Conservation (phyloP, 1,284 basidiomycete genomes). For the Omphalotus olearius region DNA sequence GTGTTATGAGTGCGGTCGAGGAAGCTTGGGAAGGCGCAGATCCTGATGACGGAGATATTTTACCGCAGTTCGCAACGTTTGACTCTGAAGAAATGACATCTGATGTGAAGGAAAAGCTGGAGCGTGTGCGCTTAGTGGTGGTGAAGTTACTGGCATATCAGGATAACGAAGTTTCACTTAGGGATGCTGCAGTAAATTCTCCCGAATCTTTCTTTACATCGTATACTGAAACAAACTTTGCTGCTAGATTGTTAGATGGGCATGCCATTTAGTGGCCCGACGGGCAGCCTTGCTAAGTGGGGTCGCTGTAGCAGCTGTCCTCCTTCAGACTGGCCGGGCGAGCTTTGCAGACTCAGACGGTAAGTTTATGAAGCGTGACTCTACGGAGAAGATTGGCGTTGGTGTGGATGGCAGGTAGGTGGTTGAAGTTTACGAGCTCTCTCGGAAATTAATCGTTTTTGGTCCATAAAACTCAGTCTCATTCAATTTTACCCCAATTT, state of each 20-base stretch:
- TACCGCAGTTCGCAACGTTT: conserved; percentile 31
- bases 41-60: conserved; percentile 16
- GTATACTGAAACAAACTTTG: not conserved
- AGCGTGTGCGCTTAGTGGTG: conserved; percentile 55
- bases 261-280: conserved; percentile 72
- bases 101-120: conserved; percentile 33
- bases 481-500: conserved; percentile 91
- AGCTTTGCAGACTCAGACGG: conserved; percentile 37
- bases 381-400: conserved; percentile 55
- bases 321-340: conserved; percentile 76
- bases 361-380: conserved; percentile 33
- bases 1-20: conserved; percentile 88
- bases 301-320: conserved; percentile 81
- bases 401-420: conserved; percentile 86
- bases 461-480: conserved; percentile 45
- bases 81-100: conserved; percentile 28
- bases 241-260: conserved; percentile 70
- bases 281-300: conserved; percentile 85
- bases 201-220: not conserved
- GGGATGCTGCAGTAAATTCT: conserved; percentile 57
- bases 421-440: not conserved
- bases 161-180: conserved; percentile 48
- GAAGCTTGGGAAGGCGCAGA: conserved; percentile 54
- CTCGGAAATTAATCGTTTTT: conserved; percentile 2
- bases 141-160: conserved; percentile 59